These are phyloP conservation scores for Cadophora malorum DNA, from an alignment of 2,329 filamentous ascomycete species.

Conservation along the genomic window DNA sequence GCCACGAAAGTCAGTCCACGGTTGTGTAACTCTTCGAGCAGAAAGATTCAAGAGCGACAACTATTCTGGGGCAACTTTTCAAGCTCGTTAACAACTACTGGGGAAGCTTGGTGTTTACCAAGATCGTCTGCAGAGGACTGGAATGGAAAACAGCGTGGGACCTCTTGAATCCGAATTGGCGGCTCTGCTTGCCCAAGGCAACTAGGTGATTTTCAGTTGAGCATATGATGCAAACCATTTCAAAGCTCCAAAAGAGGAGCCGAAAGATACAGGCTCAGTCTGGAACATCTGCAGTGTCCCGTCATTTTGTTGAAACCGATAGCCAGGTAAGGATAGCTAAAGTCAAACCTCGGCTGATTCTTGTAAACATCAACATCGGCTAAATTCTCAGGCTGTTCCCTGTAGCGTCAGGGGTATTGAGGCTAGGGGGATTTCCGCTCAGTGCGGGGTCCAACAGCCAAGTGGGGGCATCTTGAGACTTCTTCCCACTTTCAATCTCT, in stretches of 20 bases:
- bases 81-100: background rate
- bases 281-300: too few relatives aligned
- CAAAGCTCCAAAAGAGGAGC: too few relatives aligned
- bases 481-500: background rate
- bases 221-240: too few relatives aligned
- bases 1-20: background rate
- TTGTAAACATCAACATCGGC: conserved; percentile 11
- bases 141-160: background rate
- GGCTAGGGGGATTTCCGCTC: background rate
- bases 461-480: background rate
- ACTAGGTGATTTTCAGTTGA: too few relatives aligned
- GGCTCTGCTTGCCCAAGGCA: too few relatives aligned
- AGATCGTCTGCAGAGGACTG: background rate
- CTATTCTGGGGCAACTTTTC: background rate
- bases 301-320: too few relatives aligned
- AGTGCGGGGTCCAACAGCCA: conserved; percentile 1
- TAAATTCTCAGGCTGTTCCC: background rate
- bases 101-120: background rate
- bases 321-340: background rate
- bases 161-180: too few relatives aligned
- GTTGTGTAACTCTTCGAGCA: background rate
- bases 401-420: background rate
- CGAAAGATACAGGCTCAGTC: too few relatives aligned
- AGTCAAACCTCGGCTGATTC: background rate
- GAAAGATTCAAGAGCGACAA: background rate